Percentiles rank a stretch among this genome's conserved stretches.
These are phyloP conservation scores for Pseudocercospora eumusae DNA, from an alignment of 2,329 filamentous ascomycete genomes.

Conservation along the genomic window DNA sequence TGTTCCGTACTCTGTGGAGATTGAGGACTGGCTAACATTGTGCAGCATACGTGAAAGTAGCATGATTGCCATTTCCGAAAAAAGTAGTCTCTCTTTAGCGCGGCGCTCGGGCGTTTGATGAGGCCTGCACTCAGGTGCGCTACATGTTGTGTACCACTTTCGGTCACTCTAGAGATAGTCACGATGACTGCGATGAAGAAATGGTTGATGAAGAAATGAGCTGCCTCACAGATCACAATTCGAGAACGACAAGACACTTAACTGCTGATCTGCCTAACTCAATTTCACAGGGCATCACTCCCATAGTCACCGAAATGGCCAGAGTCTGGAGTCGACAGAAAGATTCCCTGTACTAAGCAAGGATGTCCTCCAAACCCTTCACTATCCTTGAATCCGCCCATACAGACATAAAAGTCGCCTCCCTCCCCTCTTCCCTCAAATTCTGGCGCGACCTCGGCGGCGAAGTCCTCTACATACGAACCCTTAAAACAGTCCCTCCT, in stretches of 20 bases:
- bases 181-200: neutral
- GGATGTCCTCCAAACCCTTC: constrained; percentile 9
- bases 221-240: neutral
- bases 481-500: neutral
- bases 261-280: neutral
- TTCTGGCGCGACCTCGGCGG: constrained; percentile 20
- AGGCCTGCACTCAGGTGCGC: neutral
- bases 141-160: neutral
- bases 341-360: neutral
- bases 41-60: constrained; percentile 7
- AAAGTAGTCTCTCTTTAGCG: neutral
- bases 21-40: neutral
- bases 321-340: too few species aligned
- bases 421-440: constrained; percentile 10
- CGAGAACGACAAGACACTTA: neutral
- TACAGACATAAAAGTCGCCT: constrained; percentile 15
- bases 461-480: constrained; percentile 12
- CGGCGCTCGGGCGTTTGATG: neutral
- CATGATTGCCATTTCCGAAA: neutral
- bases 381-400: constrained; percentile 3
- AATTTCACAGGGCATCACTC: neutral
- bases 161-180: neutral
- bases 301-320: neutral
- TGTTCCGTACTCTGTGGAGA: constrained; percentile 37
- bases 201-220: neutral